Evolutionary conservation across 2,329 filamentous ascomycete genomes (phyloP).

Genomic region (Hysterium pulicare): DNA sequence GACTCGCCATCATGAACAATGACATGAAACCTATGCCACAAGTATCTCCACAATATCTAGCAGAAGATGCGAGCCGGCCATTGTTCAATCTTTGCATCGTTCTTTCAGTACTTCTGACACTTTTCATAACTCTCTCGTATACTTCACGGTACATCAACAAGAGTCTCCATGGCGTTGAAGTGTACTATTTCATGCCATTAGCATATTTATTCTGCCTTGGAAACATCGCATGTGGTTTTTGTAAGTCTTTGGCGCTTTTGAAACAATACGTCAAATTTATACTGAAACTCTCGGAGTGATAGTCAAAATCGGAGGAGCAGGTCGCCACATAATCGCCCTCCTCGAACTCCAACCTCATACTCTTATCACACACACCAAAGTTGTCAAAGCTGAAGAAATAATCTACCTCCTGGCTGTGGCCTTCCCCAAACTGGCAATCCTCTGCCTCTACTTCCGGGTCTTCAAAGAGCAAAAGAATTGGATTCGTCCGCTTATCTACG

Average conservation of each 20-base stretch:
- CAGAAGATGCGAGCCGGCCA: slow-evolving; percentile 9
- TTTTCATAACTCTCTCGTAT: slow-evolving; percentile 17
- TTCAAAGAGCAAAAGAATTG: slow-evolving; percentile 10
- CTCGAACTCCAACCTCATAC: too few species aligned
- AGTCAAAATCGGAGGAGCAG: slow-evolving; percentile 16
- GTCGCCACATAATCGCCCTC: slow-evolving; percentile 12
- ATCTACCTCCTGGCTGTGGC: slow-evolving; percentile 15
- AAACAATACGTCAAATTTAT: neutral
- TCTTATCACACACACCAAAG: slow-evolving; percentile 11
- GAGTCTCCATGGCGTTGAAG: slow-evolving; percentile 10
- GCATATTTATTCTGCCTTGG: slow-evolving; percentile 17
- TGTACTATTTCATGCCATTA: slow-evolving; percentile 11
- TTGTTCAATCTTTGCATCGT: slow-evolving; percentile 17
- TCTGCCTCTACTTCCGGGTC: slow-evolving; percentile 18
- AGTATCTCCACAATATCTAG: too few species aligned
- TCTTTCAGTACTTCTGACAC: slow-evolving; percentile 17
- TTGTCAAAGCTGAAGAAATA: slow-evolving; percentile 16
- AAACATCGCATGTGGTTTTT: slow-evolving; percentile 15
- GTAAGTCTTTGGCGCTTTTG: slow-evolving; percentile 7
- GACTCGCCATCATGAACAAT: too few species aligned
- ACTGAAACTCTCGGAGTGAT: slow-evolving; percentile 13
- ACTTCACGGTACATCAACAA: slow-evolving; percentile 19
- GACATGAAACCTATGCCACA: too few species aligned
- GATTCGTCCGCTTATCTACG: slow-evolving; percentile 10
- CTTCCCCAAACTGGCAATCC: slow-evolving; percentile 18